phyloP scores from a whole-genome alignment of 257 asterid genomes.

The Lithospermum erythrorhizon region DNA sequence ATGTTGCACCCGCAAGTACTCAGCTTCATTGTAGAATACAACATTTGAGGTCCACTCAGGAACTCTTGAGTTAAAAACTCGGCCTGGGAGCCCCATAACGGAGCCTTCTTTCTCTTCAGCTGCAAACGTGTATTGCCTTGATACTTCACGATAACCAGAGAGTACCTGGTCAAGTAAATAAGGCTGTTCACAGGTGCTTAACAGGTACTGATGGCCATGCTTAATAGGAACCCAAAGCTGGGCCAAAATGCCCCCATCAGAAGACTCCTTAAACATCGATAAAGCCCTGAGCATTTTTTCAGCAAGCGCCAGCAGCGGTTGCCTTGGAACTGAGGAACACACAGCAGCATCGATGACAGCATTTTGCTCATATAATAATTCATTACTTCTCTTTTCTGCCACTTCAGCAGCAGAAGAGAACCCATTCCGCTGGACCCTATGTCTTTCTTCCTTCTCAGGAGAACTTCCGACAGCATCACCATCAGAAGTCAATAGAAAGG shows the following conservation, averaged over 20 bases:
- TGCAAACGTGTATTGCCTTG: slow-evolving; percentile 63
- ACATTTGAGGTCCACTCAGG: slow-evolving; percentile 97
- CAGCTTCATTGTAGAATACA: slow-evolving; percentile 53
- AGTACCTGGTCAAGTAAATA: slow-evolving; percentile 67
- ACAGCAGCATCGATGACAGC: slow-evolving; percentile 12
- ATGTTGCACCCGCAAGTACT: slow-evolving; percentile 59
- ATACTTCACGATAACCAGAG: slow-evolving; percentile 79
- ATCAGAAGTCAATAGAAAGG: slow-evolving; percentile 13
- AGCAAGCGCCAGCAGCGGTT: slow-evolving; percentile 33
- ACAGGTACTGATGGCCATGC: slow-evolving; percentile 40
- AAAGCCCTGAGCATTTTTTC: slow-evolving; percentile 70
- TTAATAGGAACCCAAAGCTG: slow-evolving; percentile 78
- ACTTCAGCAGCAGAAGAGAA: slow-evolving; percentile 24
- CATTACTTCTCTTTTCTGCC: slow-evolving; percentile 17
- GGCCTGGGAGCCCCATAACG: slow-evolving; percentile 79
- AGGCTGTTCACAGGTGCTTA: slow-evolving; percentile 84
- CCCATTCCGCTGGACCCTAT: slow-evolving; percentile 23
- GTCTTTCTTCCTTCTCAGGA: slow-evolving; percentile 18
- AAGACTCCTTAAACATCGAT: slow-evolving; percentile 48
- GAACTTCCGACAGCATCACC: slow-evolving; percentile 25
- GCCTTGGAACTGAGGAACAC: slow-evolving; percentile 34
- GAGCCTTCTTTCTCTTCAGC: slow-evolving; percentile 47
- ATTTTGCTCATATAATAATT: slow-evolving; percentile 15
- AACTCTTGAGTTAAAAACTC: slow-evolving; percentile 61
- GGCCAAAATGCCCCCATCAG: slow-evolving; percentile 72